Evolutionary conservation across 768 basidiomycete species (phyloP).

Genomic region (Trametes sanguinea): DNA sequence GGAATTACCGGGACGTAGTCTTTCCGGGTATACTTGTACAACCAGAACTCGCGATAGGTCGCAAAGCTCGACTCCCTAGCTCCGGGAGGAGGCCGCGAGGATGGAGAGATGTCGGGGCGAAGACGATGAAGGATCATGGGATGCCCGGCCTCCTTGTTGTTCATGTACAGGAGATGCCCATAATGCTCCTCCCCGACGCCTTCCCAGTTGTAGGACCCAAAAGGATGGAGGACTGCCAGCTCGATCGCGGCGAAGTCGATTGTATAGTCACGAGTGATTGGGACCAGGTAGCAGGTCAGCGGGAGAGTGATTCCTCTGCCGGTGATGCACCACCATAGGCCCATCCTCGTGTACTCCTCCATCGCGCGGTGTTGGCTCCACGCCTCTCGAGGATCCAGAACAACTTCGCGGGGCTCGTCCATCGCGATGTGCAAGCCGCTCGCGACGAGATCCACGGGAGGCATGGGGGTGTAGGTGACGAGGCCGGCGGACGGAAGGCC

Average conservation of each 20-base stretch:
- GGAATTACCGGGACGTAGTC: constrained; percentile 45
- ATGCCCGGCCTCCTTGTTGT: constrained; percentile 55
- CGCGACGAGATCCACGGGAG: constrained; percentile 44
- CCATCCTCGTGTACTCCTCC: constrained; percentile 63
- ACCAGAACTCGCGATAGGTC: constrained; percentile 64
- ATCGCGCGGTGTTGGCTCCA: constrained; percentile 51
- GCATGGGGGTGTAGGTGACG: constrained; percentile 63
- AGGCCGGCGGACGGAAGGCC: constrained; percentile 57
- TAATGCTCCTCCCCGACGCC: constrained; percentile 50
- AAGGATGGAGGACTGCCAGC: constrained; percentile 48
- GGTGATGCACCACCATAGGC: constrained; percentile 65
- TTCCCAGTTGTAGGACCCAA: constrained; percentile 58
- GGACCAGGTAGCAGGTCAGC: constrained; percentile 66
- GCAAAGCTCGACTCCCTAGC: constrained; percentile 48
- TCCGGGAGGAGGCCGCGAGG: constrained; percentile 55
- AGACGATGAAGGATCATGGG: constrained; percentile 57
- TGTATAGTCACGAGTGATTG: constrained; percentile 48
- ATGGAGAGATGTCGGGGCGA: constrained; percentile 65
- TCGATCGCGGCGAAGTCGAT: constrained; percentile 64
- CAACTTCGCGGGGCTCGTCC: constrained; percentile 37
- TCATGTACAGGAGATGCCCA: constrained; percentile 54
- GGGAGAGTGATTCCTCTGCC: constrained; percentile 52
- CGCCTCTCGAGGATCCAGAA: constrained; percentile 49
- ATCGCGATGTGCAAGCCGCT: constrained; percentile 41
- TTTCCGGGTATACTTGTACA: constrained; percentile 55